Evolutionary conservation across 108 stramenopile genomes (phyloP).

Genomic region (Ochromonas danica): DNA sequence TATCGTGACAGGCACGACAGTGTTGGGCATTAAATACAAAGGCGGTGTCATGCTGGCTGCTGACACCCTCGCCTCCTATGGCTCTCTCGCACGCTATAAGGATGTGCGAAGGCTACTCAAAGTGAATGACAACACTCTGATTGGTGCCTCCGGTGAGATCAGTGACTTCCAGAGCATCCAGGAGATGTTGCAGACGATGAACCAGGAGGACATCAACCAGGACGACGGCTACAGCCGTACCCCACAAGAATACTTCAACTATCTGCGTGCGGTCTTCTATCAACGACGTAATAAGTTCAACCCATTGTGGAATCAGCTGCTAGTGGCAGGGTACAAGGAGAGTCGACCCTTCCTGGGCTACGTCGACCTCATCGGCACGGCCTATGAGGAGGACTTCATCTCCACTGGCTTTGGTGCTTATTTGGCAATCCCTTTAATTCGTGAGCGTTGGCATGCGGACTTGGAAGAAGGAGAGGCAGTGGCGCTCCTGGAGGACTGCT

Average conservation of each 20-base stretch:
- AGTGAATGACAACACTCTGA: constrained; percentile 69
- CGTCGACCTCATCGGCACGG: constrained; percentile 93
- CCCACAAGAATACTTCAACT: constrained; percentile 66
- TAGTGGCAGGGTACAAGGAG: constrained; percentile 74
- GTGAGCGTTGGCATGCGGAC: constrained; percentile 76
- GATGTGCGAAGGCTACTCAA: background rate
- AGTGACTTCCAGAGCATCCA: constrained; percentile 86
- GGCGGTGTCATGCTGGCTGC: constrained; percentile 95
- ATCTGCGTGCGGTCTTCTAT: constrained; percentile 91
- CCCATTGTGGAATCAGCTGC: constrained; percentile 95
- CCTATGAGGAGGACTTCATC: constrained; percentile 84
- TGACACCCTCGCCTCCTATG: constrained; percentile 77
- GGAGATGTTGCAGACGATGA: constrained; percentile 71
- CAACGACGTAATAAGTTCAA: constrained; percentile 87
- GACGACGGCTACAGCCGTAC: constrained; percentile 59
- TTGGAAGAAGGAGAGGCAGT: constrained; percentile 76
- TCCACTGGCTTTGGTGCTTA: constrained; percentile 95
- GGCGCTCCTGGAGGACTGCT: constrained; percentile 90
- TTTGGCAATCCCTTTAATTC: constrained; percentile 87
- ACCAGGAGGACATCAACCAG: constrained; percentile 52
- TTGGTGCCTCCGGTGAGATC: constrained; percentile 90
- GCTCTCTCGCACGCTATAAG: constrained; percentile 24
- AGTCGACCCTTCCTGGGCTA: constrained; percentile 78
- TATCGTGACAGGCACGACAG: constrained; percentile 94
- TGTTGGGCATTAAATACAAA: constrained; percentile 77